Conservation (phyloP, 352 stramenopile species). For the Peronospora belbahrii region DNA sequence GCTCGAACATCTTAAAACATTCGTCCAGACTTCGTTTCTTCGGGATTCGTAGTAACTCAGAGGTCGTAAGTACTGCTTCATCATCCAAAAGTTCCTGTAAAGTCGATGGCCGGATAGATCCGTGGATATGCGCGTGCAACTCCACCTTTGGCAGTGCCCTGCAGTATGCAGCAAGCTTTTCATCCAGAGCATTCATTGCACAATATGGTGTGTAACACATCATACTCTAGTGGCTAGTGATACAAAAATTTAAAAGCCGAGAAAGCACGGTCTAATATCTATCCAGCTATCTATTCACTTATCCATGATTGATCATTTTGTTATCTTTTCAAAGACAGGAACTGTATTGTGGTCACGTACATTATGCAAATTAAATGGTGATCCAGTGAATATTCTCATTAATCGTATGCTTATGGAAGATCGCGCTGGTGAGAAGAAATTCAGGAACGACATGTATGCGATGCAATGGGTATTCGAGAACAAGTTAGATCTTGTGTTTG, state of each 20-base stretch:
- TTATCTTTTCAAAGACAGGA: slow-evolving; percentile 88
- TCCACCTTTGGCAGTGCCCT: slow-evolving; percentile 69
- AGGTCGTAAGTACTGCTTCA: slow-evolving; percentile 23
- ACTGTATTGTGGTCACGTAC: slow-evolving; percentile 86
- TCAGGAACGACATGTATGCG: slow-evolving; percentile 78
- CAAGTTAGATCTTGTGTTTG: slow-evolving; percentile 88
- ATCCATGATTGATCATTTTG: slow-evolving; percentile 91
- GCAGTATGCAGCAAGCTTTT: slow-evolving; percentile 38
- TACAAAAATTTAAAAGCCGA: no score
- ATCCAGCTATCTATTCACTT: no score
- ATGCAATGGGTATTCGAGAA: slow-evolving; percentile 91
- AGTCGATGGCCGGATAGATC: slow-evolving; percentile 62
- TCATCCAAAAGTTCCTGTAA: slow-evolving; percentile 57
- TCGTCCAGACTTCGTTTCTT: slow-evolving; percentile 58
- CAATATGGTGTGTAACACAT: slow-evolving; percentile 1
- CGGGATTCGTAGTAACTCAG: slow-evolving; percentile 29
- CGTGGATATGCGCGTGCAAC: slow-evolving; percentile 86
- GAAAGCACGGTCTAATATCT: no score
- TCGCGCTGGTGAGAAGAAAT: slow-evolving; percentile 76
- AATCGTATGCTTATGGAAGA: slow-evolving; percentile 88
- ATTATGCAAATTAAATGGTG: slow-evolving; percentile 77
- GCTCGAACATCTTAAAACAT: slow-evolving; percentile 85
- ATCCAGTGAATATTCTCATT: slow-evolving; percentile 86
- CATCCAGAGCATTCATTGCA: slow-evolving; percentile 14
- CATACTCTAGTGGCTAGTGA: slow-evolving; percentile 9